These are phyloP conservation scores for Diaporthe nobilis DNA, from an alignment of 2,329 filamentous ascomycete genomes.

Conservation along the genomic window DNA sequence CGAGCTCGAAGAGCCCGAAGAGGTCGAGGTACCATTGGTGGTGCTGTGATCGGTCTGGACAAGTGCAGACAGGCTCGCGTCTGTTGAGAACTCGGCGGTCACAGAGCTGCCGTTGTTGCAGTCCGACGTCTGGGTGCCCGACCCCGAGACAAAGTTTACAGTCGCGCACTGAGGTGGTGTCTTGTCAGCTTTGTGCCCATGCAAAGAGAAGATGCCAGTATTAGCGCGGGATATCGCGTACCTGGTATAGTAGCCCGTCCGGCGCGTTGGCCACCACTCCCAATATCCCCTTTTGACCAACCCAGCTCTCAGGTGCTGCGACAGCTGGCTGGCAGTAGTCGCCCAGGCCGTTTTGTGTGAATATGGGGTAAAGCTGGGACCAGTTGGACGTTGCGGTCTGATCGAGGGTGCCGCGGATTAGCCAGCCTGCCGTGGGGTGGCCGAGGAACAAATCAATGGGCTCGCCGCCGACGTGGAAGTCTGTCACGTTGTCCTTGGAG, in stretches of 20 bases:
- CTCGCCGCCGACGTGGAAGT: conserved; percentile 72
- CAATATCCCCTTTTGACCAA: conserved; percentile 69
- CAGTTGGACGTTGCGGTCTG: conserved; percentile 62
- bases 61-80: conserved; percentile 50
- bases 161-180: conserved; percentile 61
- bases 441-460: conserved; percentile 62
- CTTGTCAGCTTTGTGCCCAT: conserved; percentile 12
- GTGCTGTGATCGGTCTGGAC: conserved; percentile 46
- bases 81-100: conserved; percentile 49
- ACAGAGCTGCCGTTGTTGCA: conserved; percentile 58
- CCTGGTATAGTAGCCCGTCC: conserved; percentile 71
- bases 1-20: conserved; percentile 40
- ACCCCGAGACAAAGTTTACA: conserved; percentile 67
- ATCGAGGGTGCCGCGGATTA: conserved; percentile 71
- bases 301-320: conserved; percentile 63
- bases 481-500: conserved; percentile 52
- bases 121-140: conserved; percentile 45
- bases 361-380: conserved; percentile 68
- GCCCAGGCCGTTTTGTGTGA: conserved; percentile 68
- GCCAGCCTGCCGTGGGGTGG: conserved; percentile 68
- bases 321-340: conserved; percentile 67
- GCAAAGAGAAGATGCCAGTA: background rate
- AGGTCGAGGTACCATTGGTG: conserved; percentile 44
- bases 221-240: conserved; percentile 46
- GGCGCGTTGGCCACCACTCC: conserved; percentile 65